Evolutionary conservation across 305 asterid species (phyloP).

Genomic region (Fraxinus paxiana): DNA sequence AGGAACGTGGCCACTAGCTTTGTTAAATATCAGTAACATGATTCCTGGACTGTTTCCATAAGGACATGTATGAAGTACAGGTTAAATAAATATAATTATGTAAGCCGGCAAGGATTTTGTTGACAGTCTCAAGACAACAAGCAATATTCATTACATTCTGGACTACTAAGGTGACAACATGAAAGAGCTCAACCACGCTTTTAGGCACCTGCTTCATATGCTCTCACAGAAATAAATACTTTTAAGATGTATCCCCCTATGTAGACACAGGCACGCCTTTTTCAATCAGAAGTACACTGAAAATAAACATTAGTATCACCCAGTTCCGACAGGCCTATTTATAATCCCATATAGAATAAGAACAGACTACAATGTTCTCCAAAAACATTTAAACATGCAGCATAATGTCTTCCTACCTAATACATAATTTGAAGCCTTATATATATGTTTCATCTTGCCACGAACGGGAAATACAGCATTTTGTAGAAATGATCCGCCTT

Average conservation of each 20-base stretch:
- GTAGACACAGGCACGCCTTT: background rate
- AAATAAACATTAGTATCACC: background rate
- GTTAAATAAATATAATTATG: background rate
- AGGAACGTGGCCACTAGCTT: constrained; percentile 73
- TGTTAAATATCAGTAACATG: constrained; percentile 76
- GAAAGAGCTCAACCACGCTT: background rate
- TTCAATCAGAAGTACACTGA: background rate
- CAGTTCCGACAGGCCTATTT: background rate
- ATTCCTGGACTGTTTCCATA: constrained; percentile 75
- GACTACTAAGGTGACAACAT: background rate
- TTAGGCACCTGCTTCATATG: background rate
- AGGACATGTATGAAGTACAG: background rate
- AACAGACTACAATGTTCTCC: background rate
- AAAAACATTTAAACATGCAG: background rate
- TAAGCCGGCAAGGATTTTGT: background rate
- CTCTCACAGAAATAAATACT: background rate
- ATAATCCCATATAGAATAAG: background rate
- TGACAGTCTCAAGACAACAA: background rate
- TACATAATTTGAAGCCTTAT: background rate
- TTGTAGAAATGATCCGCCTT: background rate
- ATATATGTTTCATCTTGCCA: background rate
- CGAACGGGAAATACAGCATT: background rate
- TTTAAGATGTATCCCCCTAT: background rate
- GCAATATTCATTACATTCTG: background rate
- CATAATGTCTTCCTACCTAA: background rate